A percentile compares a stretch with the other conserved stretches of the same genome.
Conservation (phyloP, 768 basidiomycete species). For the Rhodosporidiobolus odoratus region DNA sequence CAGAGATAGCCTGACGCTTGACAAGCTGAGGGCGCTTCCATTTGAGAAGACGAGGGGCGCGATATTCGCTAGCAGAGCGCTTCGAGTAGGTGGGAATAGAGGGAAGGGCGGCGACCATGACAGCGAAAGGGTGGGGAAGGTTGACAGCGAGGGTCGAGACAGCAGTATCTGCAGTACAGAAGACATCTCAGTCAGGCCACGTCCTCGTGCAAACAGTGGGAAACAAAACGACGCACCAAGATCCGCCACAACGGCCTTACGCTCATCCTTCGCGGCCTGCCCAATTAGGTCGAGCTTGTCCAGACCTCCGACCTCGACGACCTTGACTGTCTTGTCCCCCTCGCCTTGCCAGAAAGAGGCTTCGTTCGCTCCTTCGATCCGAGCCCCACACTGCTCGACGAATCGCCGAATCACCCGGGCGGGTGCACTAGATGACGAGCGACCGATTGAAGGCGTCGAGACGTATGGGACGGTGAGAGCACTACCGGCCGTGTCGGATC, state of each 20-base stretch:
- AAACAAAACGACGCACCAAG: neutral
- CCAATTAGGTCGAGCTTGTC: neutral
- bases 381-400: conserved; percentile 7
- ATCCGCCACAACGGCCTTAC: conserved; percentile 1
- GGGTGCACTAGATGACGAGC: conserved; percentile 7
- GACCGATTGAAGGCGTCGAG: neutral
- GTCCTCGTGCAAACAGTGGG: neutral
- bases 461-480: conserved; percentile 5
- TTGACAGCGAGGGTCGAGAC: neutral
- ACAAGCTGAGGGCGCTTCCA: neutral
- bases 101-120: conserved; percentile 24
- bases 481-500: neutral
- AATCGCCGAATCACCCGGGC: conserved; percentile 9
- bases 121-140: conserved; percentile 4
- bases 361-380: neutral
- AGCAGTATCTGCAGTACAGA: neutral
- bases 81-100: conserved; percentile 3
- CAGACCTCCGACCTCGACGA: conserved; percentile 13
- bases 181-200: neutral
- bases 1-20: conserved; percentile 3
- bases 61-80: neutral
- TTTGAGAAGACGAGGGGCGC: neutral
- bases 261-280: neutral
- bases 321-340: conserved; percentile 7
- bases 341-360: neutral